These are phyloP conservation scores for Calamus simplicifolius DNA, from an alignment of 176 grass and related monocot species.

Conservation along the genomic window DNA sequence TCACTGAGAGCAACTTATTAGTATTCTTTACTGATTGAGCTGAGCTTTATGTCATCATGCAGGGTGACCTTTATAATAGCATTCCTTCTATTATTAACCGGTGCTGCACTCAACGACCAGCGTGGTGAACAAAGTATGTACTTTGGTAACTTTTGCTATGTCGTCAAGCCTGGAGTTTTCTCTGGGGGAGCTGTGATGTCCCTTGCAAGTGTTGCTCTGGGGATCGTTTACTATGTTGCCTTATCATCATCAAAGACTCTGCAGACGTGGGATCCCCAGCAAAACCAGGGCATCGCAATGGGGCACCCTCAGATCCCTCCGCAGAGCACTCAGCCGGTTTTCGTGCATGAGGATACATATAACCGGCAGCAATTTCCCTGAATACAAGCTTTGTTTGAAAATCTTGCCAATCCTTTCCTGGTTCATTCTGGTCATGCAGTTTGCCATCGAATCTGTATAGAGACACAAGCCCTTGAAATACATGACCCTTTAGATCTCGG, in stretches of 20 bases:
- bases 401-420: no score
- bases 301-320: slow-evolving; percentile 73
- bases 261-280: slow-evolving; percentile 21
- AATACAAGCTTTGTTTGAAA: not conserved
- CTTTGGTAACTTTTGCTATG: slow-evolving; percentile 78
- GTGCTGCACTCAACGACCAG: slow-evolving; percentile 79
- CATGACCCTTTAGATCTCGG: no score
- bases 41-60: not conserved
- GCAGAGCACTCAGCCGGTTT: slow-evolving; percentile 61
- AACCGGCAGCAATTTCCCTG: slow-evolving; percentile 73
- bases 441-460: no score
- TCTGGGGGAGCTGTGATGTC: slow-evolving; percentile 72
- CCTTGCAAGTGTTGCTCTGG: slow-evolving; percentile 73
- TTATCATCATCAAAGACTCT: slow-evolving; percentile 42
- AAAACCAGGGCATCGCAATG: slow-evolving; percentile 69
- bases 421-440: no score
- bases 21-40: no score
- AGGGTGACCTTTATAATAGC: slow-evolving; percentile 87
- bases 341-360: slow-evolving; percentile 96
- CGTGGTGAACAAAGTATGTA: slow-evolving; percentile 86
- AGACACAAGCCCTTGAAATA: no score
- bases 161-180: slow-evolving; percentile 89
- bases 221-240: slow-evolving; percentile 75
- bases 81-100: slow-evolving; percentile 77
- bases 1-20: no score